These are phyloP conservation scores for Dendrobium nobile DNA, from an alignment of 106 monocot genomes.

Conservation along the genomic window DNA sequence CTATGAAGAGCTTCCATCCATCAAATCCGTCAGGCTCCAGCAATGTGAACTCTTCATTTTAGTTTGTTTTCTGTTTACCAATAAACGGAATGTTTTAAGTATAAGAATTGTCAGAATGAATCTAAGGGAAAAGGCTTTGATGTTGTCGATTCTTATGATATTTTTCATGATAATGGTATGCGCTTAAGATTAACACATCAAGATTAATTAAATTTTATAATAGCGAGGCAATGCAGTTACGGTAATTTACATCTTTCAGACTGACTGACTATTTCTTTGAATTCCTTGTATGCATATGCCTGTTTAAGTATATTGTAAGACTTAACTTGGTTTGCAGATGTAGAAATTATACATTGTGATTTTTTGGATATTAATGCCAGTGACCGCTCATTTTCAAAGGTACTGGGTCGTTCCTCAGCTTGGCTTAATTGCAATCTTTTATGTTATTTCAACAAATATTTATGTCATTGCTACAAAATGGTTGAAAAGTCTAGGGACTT, in stretches of 20 bases:
- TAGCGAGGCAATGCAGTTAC: too few relatives aligned
- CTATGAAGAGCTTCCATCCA: neutral
- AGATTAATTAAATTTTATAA: neutral
- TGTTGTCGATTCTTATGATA: neutral
- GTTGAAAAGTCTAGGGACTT: neutral
- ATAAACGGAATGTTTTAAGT: neutral
- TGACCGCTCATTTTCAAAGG: slow-evolving; percentile 62
- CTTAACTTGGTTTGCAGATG: slow-evolving; percentile 54
- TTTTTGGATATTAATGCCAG: slow-evolving; percentile 60
- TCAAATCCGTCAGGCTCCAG: neutral
- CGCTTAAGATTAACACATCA: neutral
- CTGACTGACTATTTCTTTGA: neutral
- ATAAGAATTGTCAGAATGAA: neutral
- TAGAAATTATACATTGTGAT: slow-evolving; percentile 55
- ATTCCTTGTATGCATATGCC: neutral
- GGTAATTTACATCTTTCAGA: neutral
- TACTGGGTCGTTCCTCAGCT: slow-evolving; percentile 9
- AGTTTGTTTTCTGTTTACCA: neutral
- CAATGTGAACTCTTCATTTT: neutral
- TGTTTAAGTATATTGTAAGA: slow-evolving; percentile 3
- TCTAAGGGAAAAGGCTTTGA: neutral
- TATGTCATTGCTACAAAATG: neutral
- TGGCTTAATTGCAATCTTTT: neutral
- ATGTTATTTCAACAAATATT: neutral
- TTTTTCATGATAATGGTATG: neutral